These are phyloP conservation scores for Agastache rugosa DNA, from an alignment of 257 asterid species.

Conservation along the genomic window DNA sequence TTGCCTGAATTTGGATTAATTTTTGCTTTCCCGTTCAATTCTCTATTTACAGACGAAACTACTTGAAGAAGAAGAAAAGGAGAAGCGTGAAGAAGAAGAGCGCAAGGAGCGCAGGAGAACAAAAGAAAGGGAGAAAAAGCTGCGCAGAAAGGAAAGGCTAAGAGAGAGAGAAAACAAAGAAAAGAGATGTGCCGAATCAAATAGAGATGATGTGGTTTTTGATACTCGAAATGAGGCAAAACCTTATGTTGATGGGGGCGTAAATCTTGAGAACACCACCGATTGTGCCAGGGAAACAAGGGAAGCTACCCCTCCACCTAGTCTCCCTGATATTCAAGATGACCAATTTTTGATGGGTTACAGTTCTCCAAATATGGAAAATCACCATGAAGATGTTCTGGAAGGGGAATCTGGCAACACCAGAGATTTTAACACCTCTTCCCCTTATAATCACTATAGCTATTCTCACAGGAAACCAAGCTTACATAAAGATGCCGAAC, in stretches of 20 bases:
- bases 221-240: slow-evolving; percentile 54
- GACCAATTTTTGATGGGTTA: slow-evolving; percentile 55
- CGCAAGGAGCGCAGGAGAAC: slow-evolving; percentile 71
- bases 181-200: slow-evolving; percentile 55
- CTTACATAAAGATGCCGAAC: slow-evolving; percentile 58
- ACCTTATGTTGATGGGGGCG: slow-evolving; percentile 49
- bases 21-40: slow-evolving; percentile 36
- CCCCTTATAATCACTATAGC: slow-evolving; percentile 49
- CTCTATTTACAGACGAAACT: slow-evolving; percentile 72
- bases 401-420: slow-evolving; percentile 51
- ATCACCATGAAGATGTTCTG: slow-evolving; percentile 50
- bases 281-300: slow-evolving; percentile 56
- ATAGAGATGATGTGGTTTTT: slow-evolving; percentile 40
- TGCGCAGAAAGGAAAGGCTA: slow-evolving; percentile 89
- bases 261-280: slow-evolving; percentile 43
- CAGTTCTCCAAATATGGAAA: slow-evolving; percentile 49
- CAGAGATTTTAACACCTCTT: slow-evolving; percentile 52
- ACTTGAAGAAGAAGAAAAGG: slow-evolving; percentile 98
- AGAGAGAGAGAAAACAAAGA: slow-evolving; percentile 81
- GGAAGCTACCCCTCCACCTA: slow-evolving; percentile 51
- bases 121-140: slow-evolving; percentile 93
- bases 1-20: slow-evolving; percentile 27
- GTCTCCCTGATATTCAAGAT: slow-evolving; percentile 63
- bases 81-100: slow-evolving; percentile 95
- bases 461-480: slow-evolving; percentile 65